Conservation (phyloP, 768 basidiomycete species). For the Hydnomerulius pinastri region DNA sequence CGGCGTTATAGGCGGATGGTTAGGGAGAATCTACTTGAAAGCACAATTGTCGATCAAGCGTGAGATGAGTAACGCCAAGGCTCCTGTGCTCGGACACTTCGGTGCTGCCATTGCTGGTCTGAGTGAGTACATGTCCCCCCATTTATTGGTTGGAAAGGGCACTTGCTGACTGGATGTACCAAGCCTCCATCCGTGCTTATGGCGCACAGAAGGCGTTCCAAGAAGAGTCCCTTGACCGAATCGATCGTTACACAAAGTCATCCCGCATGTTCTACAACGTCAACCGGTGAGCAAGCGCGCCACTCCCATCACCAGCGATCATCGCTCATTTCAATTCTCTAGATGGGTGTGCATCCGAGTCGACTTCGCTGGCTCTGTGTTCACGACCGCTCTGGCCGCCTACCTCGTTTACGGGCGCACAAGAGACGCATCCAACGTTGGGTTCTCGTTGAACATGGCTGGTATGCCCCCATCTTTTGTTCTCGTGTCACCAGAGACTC, state of each 20-base stretch:
- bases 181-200: conserved; percentile 54
- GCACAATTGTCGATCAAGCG: conserved; percentile 59
- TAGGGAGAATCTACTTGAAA: conserved; percentile 54
- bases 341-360: conserved; percentile 54
- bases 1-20: conserved; percentile 38
- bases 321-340: not conserved
- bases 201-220: conserved; percentile 48
- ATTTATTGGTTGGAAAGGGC: too few relatives aligned
- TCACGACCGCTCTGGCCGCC: conserved; percentile 49
- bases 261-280: conserved; percentile 48
- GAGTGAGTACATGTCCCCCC: conserved; percentile 25
- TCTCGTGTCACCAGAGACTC: not conserved
- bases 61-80: conserved; percentile 52
- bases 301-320: not conserved
- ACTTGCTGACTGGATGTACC: too few relatives aligned
- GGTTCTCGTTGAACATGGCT: conserved; percentile 42
- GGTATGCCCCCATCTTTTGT: conserved; percentile 17
- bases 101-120: conserved; percentile 54
- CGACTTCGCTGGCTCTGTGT: conserved; percentile 55
- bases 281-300: conserved; percentile 35
- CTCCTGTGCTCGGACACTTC: conserved; percentile 53
- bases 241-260: conserved; percentile 46
- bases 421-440: conserved; percentile 40
- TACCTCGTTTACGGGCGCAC: conserved; percentile 51
- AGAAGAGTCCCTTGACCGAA: conserved; percentile 42